Conservation (phyloP, 2,329 filamentous ascomycete genomes). For the Colletotrichum chlorophyti region DNA sequence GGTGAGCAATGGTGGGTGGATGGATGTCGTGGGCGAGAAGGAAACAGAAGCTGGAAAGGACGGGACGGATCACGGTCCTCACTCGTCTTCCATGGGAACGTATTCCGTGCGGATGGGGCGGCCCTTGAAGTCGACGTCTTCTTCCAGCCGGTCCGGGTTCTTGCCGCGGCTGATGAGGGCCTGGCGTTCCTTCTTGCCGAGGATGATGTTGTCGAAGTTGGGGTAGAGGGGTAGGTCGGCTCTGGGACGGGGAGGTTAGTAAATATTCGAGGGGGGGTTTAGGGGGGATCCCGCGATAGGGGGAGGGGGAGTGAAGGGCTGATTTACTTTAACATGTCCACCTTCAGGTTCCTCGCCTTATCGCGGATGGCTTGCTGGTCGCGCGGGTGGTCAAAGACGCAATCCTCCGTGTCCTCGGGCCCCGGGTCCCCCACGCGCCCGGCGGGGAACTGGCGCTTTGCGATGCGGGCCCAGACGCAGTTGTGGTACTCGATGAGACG, state of each 20-base stretch:
- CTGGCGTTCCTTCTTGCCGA: slow-evolving; percentile 57
- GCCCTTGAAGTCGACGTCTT: slow-evolving; percentile 49
- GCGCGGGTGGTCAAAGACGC: slow-evolving; percentile 50
- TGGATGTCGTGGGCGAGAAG: too few species aligned
- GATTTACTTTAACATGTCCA: slow-evolving; percentile 53
- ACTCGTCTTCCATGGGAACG: neutral
- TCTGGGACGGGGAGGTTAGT: slow-evolving; percentile 32
- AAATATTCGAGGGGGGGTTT: neutral
- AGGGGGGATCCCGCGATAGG: too few species aligned
- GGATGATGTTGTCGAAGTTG: slow-evolving; percentile 56
- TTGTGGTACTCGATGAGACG: slow-evolving; percentile 45
- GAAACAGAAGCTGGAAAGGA: too few species aligned
- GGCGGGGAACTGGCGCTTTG: slow-evolving; percentile 29
- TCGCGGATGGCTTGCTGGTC: slow-evolving; percentile 64
- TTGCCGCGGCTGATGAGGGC: slow-evolving; percentile 48
- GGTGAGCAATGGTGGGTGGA: too few species aligned
- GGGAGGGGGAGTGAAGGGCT: neutral
- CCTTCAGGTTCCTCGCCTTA: slow-evolving; percentile 64
- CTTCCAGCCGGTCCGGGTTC: slow-evolving; percentile 57
- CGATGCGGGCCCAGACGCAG: slow-evolving; percentile 48
- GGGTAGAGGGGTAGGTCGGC: slow-evolving; percentile 51
- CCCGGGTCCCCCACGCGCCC: neutral
- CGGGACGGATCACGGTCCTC: neutral
- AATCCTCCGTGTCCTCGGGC: slow-evolving; percentile 30
- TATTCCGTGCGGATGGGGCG: slow-evolving; percentile 44